Evolutionary conservation across 345 rosid species (phyloP), one percentile per base, ranked within the genome.

Genomic region (Streptanthus diversifolius): DNA sequence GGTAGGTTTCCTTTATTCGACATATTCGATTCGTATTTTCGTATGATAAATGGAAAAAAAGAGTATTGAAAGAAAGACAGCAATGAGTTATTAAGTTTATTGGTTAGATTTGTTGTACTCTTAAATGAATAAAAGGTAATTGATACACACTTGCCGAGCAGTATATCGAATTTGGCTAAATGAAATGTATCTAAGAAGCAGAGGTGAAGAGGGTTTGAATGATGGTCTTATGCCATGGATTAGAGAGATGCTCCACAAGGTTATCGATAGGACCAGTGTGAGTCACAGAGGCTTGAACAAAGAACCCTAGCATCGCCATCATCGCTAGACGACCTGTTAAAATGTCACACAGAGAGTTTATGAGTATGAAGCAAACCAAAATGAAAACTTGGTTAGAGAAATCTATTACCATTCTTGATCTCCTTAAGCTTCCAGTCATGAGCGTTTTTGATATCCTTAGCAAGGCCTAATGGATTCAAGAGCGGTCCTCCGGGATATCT

Each of bases 401-500:
- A 36, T 17, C 5, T 14, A 49, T 33, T 40, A 93, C 97, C 98
- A 53, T 91, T 93, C 80, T 91, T 91, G 30, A 93, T 89, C 82
- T 93, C 98, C 68, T 93, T 91, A 21, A 88, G 95, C 85, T 93
- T 93, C 97, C 82, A 88, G 1, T 80, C 89, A 51, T 66, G 80
- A 69, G 96, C 91, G n/a, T 79, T 85, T 54, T 61, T 65, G 2
- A 85, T 82, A 32, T 93, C 98, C 77, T 88, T 91, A 62, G 97
- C 97, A 39, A 93, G 81, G 5, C 98, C 98, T 59, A 89, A 87
- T 8, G 98, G 98, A 63, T 93, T 91, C 13, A 93, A 73, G 59
- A 93, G 78, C 13, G 98, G 97, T 47, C 98, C 98, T 55, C 98
- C 98, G 8, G 98, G 97, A 60, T 93, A 93, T 58, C 97, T 91